Base-by-base conservation (phyloP, 2,329 filamentous ascomycete genomes). In the Colletotrichum trifolii region DNA sequence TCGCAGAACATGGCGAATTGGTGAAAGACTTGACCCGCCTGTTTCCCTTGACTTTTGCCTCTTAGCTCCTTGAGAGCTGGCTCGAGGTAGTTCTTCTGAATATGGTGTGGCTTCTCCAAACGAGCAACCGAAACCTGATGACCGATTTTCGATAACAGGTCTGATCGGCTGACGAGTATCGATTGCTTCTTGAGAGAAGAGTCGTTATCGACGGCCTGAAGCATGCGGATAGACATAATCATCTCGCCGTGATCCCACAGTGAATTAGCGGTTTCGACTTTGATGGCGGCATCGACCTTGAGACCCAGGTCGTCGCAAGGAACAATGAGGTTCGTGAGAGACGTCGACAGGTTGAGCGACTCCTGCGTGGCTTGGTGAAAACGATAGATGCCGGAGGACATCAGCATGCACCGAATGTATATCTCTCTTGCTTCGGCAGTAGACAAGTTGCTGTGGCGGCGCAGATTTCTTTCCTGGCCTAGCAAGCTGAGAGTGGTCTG, bases 1-100 rank as follows among this genome's bases (percentile, higher is more conserved):
- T 99, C 95, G 72, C 96, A 99, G 75, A 99, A 99, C 55, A 89
- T 87, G 34, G 96, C 96, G 76, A 98, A 98, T 71, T 97, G 93
- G 74, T 97, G 94, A 72, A 94, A 97, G 1, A 98, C 96, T 69
- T 93, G 86, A 1, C 94, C 94, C 2, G 94, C 92, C 66, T 95
- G 92, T 48, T 85, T 83, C 1, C 91, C 91, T 57, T 89, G 84
- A 6, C 79, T 85, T 49, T 86, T 85, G 2, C 89, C 89, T 71
- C 88, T 91, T 8, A 99, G 82, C 73, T 96, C 92, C 69, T 89
- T 89, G 35, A 98, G 88, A 0, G 96, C 94, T 25, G 93, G 92
- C 59, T 91, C 87, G 0, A 99, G 84, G 71, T 97, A 98, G 40
- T 91, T 89, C 70, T 91, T 89, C 69, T 97, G 93, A 66, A 99